Evolutionary conservation across 768 basidiomycete species (phyloP).

Genomic region (Mrakia gelida): DNA sequence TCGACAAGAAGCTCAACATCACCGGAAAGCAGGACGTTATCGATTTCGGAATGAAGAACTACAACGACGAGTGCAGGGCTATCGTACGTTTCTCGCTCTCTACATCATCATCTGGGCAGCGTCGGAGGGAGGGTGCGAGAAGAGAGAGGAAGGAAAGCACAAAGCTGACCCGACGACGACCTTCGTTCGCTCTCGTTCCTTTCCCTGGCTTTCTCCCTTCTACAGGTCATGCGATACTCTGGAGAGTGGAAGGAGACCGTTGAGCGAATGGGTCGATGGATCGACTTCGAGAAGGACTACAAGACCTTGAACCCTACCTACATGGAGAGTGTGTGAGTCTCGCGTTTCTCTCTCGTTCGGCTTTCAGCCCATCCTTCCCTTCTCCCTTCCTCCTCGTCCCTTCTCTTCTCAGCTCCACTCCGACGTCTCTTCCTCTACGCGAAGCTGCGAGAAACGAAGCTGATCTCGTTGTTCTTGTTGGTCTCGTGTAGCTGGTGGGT

Average conservation of each 20-base stretch:
- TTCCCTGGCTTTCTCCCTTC: neutral
- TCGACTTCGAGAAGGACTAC: constrained; percentile 99
- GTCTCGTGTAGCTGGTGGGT: constrained; percentile 77
- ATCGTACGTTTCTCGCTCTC: constrained; percentile 53
- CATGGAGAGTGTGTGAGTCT: constrained; percentile 76
- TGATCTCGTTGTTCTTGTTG: neutral
- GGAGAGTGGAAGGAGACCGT: constrained; percentile 91
- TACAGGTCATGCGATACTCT: constrained; percentile 80
- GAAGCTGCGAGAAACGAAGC: too few species aligned
- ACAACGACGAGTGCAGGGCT: constrained; percentile 91
- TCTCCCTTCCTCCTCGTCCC: neutral
- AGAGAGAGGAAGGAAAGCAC: neutral
- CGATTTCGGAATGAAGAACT: constrained; percentile 91
- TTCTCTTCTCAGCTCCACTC: too few species aligned
- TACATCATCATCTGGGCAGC: neutral
- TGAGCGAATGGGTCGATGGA: constrained; percentile 98
- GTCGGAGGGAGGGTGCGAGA: neutral
- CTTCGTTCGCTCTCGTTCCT: neutral
- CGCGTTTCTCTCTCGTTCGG: too few species aligned
- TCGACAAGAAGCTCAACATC: constrained; percentile 92
- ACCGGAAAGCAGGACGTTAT: constrained; percentile 90
- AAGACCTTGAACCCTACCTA: constrained; percentile 89
- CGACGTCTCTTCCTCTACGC: neutral
- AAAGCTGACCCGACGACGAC: constrained; percentile 8
- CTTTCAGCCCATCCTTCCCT: neutral